A percentile compares a stretch with the other conserved stretches of the same genome.
These are phyloP conservation scores for Debaryomyces subglobosus DNA, from an alignment of 1,139 yeast species.

Conservation along the genomic window DNA sequence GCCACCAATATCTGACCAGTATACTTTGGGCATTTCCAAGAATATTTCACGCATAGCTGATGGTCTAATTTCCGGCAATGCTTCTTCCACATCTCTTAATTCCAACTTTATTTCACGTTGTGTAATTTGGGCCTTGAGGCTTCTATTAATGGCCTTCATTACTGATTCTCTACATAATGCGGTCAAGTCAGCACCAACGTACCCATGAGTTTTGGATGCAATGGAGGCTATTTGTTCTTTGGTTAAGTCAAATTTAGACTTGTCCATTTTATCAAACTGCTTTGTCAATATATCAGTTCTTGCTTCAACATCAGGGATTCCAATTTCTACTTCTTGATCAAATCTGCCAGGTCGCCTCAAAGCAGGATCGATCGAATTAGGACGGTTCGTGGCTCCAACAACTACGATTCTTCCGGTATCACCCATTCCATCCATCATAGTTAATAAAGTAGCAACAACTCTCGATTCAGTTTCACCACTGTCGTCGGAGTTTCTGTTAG, in stretches of 20 bases:
- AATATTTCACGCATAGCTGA: constrained; percentile 97
- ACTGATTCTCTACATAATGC: constrained; percentile 90
- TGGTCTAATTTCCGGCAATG: constrained; percentile 81
- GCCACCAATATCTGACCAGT: constrained; percentile 96
- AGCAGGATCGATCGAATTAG: constrained; percentile 70
- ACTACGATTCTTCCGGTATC: constrained; percentile 68
- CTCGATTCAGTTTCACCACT: constrained; percentile 88
- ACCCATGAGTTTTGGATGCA: constrained; percentile 66
- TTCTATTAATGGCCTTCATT: constrained; percentile 75
- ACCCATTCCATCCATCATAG: constrained; percentile 89
- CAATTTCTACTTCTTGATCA: constrained; percentile 82
- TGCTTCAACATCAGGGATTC: constrained; percentile 74
- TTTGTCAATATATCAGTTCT: constrained; percentile 64
- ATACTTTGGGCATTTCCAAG: constrained; percentile 89
- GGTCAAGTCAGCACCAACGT: constrained; percentile 82
- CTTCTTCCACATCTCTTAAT: constrained; percentile 60
- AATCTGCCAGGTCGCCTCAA: constrained; percentile 71
- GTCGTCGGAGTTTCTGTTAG: constrained; percentile 79
- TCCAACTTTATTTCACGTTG: constrained; percentile 34
- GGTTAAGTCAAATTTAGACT: constrained; percentile 55
- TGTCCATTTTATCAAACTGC: constrained; percentile 62
- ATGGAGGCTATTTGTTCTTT: constrained; percentile 56
- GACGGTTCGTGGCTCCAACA: constrained; percentile 83
- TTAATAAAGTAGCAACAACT: constrained; percentile 84
- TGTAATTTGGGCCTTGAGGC: constrained; percentile 31